Evolutionary conservation across 768 basidiomycete genomes (phyloP), one percentile per base, ranked within the genome.

Genomic region (Cystobasidium ongulense): DNA sequence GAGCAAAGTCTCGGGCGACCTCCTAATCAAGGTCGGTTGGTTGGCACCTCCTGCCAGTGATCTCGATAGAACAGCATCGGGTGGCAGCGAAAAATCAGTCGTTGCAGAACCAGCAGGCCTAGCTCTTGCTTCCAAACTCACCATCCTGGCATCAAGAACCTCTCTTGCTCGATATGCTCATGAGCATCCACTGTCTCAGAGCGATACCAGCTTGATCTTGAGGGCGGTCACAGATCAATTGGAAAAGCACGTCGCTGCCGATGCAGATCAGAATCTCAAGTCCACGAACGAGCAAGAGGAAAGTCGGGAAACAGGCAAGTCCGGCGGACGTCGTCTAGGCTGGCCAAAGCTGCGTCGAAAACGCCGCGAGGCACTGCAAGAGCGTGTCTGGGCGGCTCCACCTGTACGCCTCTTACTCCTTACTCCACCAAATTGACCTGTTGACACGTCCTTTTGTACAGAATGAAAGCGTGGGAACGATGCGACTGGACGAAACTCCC

Each of bases 381-480:
- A 78, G 31, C 76, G 77, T 11, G 87, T 86, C 27, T 83, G 92
- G 1, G 87, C 89, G 15, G 89, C 89, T 46, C 88, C 88, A 0
- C 89, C 90, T 8, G 90, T 91, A 46, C 38, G 76, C 66, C 46
- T 70, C 0, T 50, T 63, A 35, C 8, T 43, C 67, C 8, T 31
- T 75, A 68, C 29, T 23, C 29, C 59, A 29, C 11, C 11, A 63
- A 33, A 33, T 63, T 7, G 18, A 33, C 61, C 21, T 8, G 15
- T 15, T 39, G 41, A 36, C 33, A 54, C 18, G n/a, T 67, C 53
- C 5, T 53, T 54, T 4, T 52, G 10, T 25, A 50, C 77, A 93
- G 91, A 92, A 90, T 11, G 88, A 90, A 81, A 90, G 91, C 29
- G 87, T 92, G 33, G 91, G 91, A 64, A 93, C 92, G 1, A 82